Conservation (phyloP, 257 asterid genomes). For the Catharanthus roseus region DNA sequence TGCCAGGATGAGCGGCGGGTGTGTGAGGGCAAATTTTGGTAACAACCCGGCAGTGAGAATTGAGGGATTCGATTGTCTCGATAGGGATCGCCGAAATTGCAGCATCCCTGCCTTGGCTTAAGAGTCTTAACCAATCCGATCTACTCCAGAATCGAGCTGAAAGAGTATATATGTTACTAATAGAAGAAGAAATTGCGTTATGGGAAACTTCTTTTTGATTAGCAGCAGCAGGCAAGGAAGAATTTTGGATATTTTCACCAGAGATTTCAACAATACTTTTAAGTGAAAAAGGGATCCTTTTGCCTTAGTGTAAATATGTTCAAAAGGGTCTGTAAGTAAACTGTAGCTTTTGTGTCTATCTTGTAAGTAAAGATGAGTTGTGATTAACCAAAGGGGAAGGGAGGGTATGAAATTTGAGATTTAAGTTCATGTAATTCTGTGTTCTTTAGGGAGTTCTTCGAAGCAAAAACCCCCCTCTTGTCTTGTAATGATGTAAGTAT, state of each 20-base stretch:
- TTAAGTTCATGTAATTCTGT: constrained; percentile 16
- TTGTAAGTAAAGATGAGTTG: constrained; percentile 42
- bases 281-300: constrained; percentile 23
- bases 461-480: constrained; percentile 10
- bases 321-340: constrained; percentile 44
- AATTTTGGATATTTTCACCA: constrained; percentile 38
- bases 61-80: constrained; percentile 95
- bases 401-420: constrained; percentile 7
- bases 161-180: constrained; percentile 13
- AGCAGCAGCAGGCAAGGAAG: constrained; percentile 22
- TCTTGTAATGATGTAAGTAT: constrained; percentile 57
- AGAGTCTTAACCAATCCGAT: background rate
- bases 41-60: constrained; percentile 89
- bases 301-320: constrained; percentile 50
- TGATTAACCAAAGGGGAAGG: constrained; percentile 28
- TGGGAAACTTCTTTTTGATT: constrained; percentile 13
- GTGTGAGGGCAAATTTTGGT: constrained; percentile 81
- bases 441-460: constrained; percentile 22
- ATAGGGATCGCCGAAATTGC: constrained; percentile 87
- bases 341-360: constrained; percentile 10
- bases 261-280: background rate
- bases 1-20: constrained; percentile 55
- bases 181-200: constrained; percentile 10
- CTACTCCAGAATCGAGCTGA: constrained; percentile 5
- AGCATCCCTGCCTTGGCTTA: constrained; percentile 95